These are phyloP conservation scores for Fagus crenata DNA, from an alignment of 306 rosid species.

Conservation along the genomic window DNA sequence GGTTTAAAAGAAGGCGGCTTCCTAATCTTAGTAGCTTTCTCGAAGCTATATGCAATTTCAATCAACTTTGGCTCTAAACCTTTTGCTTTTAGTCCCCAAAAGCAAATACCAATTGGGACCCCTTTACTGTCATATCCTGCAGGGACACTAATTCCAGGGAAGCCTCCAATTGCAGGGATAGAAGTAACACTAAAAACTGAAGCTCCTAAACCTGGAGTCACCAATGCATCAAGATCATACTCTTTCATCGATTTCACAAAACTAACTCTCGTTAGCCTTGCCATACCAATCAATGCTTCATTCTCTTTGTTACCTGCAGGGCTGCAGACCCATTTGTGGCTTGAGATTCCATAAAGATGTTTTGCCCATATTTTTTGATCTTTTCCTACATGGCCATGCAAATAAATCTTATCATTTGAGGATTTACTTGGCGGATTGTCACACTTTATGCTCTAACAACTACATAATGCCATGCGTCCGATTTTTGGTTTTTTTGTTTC, in stretches of 20 bases:
- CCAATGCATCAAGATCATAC: conserved; percentile 49
- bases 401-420: too few species aligned
- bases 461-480: too few species aligned
- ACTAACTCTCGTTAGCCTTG: conserved; percentile 8
- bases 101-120: conserved; percentile 59
- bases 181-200: neutral
- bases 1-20: conserved; percentile 51
- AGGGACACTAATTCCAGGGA: conserved; percentile 66
- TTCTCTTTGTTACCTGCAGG: conserved; percentile 14
- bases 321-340: conserved; percentile 26
- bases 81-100: conserved; percentile 61
- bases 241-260: conserved; percentile 22
- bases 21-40: conserved; percentile 64
- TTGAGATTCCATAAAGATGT: conserved; percentile 23
- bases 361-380: conserved; percentile 16
- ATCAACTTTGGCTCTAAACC: conserved; percentile 67
- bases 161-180: conserved; percentile 63
- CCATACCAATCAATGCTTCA: conserved; percentile 17
- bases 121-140: conserved; percentile 51
- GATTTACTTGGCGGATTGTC: too few species aligned
- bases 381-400: conserved; percentile 11
- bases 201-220: conserved; percentile 27
- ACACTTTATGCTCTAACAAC: too few species aligned
- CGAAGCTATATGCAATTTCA: conserved; percentile 61
- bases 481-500: too few species aligned